Evolutionary conservation across 2,329 filamentous ascomycete genomes (phyloP), one percentile per base, ranked within the genome.

Genomic region (Epichloe sylvatica): DNA sequence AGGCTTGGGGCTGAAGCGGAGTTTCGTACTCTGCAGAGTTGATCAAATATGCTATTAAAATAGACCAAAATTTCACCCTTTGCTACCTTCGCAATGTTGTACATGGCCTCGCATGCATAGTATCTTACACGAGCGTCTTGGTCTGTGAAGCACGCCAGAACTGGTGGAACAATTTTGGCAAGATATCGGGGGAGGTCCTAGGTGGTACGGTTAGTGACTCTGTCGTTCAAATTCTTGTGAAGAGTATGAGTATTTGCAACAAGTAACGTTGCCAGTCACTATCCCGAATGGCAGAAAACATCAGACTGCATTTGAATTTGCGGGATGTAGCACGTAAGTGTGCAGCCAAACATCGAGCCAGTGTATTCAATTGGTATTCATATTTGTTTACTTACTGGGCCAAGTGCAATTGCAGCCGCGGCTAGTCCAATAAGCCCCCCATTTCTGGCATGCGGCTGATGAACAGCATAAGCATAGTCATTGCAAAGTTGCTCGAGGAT

Each of bases 71-170:
- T 92, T 68, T 98, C 92, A 37, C 94, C 92, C 69, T 98, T 98
- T 53, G 91, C 92, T 45, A 98, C 92, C 70, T 98, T 98, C 62
- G 92, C 90, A 63, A 98, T 98, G 68, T 98, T 98, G 71, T 98
- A 98, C 92, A 98, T 98, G 67, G 90, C 94, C 72, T 98, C 92
- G 69, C 92, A 98, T 21, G 92, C 92, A 69, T 98, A 98, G 67
- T 98, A 98, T 55, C 92, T 80, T 34, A 97, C 92, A 51, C 92
- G 80, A 30, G 92, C 90, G 83, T 98, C 92, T 71, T 97, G 92
- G 59, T 98, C 94, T 51, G 86, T 87, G 68, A 98, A 98, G 72
- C 94, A 98, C 47, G 92, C 92, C 43, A 98, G 77, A 5, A 98
- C 92, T 3, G 94, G 94, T 43, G 91, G 91, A 0, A 98, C 91